Conservation (phyloP, 352 stramenopile genomes). For the Globisporangium radiosum region DNA sequence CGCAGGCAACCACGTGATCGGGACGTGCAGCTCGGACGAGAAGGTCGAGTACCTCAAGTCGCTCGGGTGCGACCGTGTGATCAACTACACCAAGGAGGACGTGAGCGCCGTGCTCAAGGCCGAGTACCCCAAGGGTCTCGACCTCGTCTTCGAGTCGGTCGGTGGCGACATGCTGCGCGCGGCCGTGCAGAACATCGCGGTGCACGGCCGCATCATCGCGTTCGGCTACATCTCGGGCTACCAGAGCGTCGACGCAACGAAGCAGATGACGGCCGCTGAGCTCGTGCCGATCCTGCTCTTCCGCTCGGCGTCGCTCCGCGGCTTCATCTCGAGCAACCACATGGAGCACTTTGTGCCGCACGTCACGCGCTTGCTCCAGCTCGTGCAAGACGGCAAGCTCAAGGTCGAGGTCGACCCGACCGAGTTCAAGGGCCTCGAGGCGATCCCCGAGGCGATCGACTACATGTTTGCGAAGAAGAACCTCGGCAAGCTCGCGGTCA, state of each 20-base stretch:
- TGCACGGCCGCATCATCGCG: constrained; percentile 49
- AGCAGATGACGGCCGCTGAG: neutral
- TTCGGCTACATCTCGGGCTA: constrained; percentile 54
- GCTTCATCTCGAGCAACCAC: constrained; percentile 44
- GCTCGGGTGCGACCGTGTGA: constrained; percentile 54
- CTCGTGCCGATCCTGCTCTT: constrained; percentile 1
- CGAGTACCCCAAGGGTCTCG: constrained; percentile 58
- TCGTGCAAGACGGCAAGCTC: constrained; percentile 32
- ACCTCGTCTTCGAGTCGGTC: constrained; percentile 65
- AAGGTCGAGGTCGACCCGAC: constrained; percentile 19
- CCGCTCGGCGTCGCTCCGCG: constrained; percentile 14
- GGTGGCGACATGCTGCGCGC: constrained; percentile 46
- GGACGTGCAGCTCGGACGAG: constrained; percentile 45
- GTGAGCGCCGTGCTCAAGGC: constrained; percentile 49
- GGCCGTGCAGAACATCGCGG: constrained; percentile 49
- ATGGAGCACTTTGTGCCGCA: constrained; percentile 30
- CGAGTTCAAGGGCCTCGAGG: constrained; percentile 25
- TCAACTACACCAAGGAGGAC: constrained; percentile 82
- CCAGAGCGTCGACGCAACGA: constrained; percentile 11
- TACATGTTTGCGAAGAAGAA: constrained; percentile 35
- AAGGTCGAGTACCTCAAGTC: constrained; percentile 47
- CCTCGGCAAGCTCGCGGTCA: constrained; percentile 44
- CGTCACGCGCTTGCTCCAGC: constrained; percentile 34
- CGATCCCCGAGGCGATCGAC: constrained; percentile 28
- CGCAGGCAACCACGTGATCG: constrained; percentile 33